Conservation (phyloP, 2,329 filamentous ascomycete species). For the Gaeumannomyces sp. region DNA sequence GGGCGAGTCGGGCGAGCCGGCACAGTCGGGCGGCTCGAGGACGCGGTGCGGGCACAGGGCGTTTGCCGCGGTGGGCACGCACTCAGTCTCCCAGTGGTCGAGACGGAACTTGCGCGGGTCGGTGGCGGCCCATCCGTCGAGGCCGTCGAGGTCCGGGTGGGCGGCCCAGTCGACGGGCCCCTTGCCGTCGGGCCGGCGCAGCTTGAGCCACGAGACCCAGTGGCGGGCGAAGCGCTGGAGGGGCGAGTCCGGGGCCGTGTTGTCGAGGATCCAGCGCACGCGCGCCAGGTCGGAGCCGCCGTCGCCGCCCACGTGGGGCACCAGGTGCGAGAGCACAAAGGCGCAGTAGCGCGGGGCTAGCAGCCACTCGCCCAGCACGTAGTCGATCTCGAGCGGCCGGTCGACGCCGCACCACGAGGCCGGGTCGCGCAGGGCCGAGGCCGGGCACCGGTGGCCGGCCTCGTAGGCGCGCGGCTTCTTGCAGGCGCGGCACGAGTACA, state of each 20-base stretch:
- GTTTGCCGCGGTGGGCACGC: constrained; percentile 4
- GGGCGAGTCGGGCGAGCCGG: neutral
- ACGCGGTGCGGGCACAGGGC: constrained; percentile 9
- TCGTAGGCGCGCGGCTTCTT: constrained; percentile 8
- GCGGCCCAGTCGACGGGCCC: constrained; percentile 6
- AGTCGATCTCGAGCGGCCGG: constrained; percentile 10
- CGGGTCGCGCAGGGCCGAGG: neutral
- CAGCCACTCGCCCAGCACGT: constrained; percentile 14
- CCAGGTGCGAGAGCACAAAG: constrained; percentile 12
- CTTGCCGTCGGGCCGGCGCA: neutral
- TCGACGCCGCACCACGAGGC: constrained; percentile 11
- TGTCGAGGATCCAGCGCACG: constrained; percentile 12
- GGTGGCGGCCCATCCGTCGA: constrained; percentile 9
- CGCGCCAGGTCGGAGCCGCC: constrained; percentile 3
- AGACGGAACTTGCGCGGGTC: constrained; percentile 10
- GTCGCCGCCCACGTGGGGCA: constrained; percentile 10
- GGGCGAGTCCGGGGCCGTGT: constrained; percentile 4
- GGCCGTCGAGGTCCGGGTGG: constrained; percentile 6
- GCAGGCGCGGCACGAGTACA: constrained; percentile 14
- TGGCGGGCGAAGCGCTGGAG: constrained; percentile 12
- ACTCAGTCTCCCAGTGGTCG: constrained; percentile 9
- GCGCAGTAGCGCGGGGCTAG: constrained; percentile 9
- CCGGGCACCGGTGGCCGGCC: constrained; percentile 7
- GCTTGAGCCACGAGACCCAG: constrained; percentile 14
- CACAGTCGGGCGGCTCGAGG: neutral